A percentile compares a stretch with the other conserved stretches of the same genome.
These are phyloP conservation scores for Phylloporus gajari DNA, from an alignment of 1,284 basidiomycete genomes.

Conservation along the genomic window DNA sequence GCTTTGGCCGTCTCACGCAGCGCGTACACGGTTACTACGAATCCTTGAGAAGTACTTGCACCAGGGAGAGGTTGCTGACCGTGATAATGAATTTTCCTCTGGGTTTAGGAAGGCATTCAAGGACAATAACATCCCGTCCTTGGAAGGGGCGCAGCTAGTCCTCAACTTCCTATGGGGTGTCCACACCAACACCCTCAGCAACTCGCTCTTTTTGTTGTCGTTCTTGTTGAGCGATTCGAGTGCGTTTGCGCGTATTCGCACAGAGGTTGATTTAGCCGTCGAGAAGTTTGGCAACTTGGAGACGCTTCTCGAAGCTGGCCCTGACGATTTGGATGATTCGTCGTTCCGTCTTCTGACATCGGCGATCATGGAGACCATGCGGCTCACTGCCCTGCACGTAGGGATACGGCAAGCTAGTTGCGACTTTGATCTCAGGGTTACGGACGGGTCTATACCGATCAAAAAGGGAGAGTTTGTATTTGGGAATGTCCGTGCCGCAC, in stretches of 20 bases:
- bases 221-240: conserved; percentile 29
- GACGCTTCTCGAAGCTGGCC: conserved; percentile 21
- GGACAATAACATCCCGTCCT: conserved; percentile 28
- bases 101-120: conserved; percentile 29
- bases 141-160: conserved; percentile 33
- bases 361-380: conserved; percentile 42
- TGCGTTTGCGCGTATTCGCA: conserved; percentile 29
- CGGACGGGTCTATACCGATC: conserved; percentile 21
- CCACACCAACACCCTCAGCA: conserved; percentile 37
- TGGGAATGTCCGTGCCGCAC: conserved; percentile 30
- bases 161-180: conserved; percentile 39
- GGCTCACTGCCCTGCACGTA: conserved; percentile 30
- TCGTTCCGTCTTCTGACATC: conserved; percentile 38
- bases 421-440: conserved; percentile 31
- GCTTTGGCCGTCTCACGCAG: conserved; percentile 28
- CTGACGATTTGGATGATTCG: conserved; percentile 29
- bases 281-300: conserved; percentile 23
- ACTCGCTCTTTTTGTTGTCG: conserved; percentile 28
- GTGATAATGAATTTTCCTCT: conserved; percentile 18
- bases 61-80: conserved; percentile 12
- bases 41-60: conserved; percentile 26
- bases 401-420: conserved; percentile 26
- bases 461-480: conserved; percentile 35
- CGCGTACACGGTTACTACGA: conserved; percentile 23
- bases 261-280: conserved; percentile 34